phyloP scores from a whole-genome alignment of 169 alveolate genomes.

The Cryptosporidium meleagridis region DNA sequence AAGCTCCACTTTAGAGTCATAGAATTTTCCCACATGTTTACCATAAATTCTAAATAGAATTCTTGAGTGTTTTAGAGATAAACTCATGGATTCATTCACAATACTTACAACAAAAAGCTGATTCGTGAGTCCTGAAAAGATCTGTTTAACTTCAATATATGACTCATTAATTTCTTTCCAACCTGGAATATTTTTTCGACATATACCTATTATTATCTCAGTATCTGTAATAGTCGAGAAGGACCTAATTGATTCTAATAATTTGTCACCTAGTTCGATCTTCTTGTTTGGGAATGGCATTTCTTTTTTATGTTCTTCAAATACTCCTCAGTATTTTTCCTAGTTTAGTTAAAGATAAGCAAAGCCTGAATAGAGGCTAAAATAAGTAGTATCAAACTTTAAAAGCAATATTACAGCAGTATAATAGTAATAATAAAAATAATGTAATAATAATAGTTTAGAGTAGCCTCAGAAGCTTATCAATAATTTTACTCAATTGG shows the following conservation, averaged over 20 bases:
- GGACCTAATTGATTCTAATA: conserved; percentile 42
- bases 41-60: conserved; percentile 82
- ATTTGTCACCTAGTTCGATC: conserved; percentile 32
- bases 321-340: neutral
- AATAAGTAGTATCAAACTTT: neutral
- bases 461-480: neutral
- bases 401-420: neutral
- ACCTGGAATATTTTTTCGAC: conserved; percentile 77
- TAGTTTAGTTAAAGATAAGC: neutral
- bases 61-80: conserved; percentile 55
- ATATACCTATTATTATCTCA: conserved; percentile 76
- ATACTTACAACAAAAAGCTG: conserved; percentile 80
- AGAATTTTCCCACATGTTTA: conserved; percentile 78
- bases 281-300: conserved; percentile 65
- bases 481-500: neutral
- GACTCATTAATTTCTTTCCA: conserved; percentile 75
- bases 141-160: conserved; percentile 78
- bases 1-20: conserved; percentile 80
- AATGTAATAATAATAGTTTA: neutral
- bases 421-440: no score
- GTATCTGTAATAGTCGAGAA: conserved; percentile 81
- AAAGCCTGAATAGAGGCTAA: neutral
- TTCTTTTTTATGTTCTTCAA: neutral
- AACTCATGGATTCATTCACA: conserved; percentile 48
- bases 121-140: conserved; percentile 80